Evolutionary conservation across 1,139 yeast genomes (phyloP).

Genomic region (Kodamaea sp.): DNA sequence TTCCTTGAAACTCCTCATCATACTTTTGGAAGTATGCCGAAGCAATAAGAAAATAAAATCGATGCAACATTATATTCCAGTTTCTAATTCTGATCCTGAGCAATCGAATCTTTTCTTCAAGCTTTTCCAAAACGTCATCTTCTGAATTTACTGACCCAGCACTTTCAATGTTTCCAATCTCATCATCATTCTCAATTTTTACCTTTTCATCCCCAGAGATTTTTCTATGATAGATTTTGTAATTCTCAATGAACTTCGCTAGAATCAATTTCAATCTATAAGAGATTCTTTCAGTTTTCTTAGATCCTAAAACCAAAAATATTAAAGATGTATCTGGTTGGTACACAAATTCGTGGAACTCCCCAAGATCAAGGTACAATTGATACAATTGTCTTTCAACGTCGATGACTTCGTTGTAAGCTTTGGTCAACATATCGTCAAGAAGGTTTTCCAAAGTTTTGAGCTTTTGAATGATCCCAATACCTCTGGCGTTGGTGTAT

Average conservation of each 20-base stretch:
- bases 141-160: constrained; percentile 11
- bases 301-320: constrained; percentile 41
- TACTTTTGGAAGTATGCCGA: constrained; percentile 73
- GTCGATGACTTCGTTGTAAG: constrained; percentile 49
- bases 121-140: constrained; percentile 21
- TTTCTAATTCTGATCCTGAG: constrained; percentile 35
- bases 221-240: constrained; percentile 10
- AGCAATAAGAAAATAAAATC: constrained; percentile 76
- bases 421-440: constrained; percentile 57
- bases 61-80: constrained; percentile 68
- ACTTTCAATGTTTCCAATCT: constrained; percentile 17
- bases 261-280: constrained; percentile 23
- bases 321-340: constrained; percentile 51
- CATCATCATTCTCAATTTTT: constrained; percentile 24
- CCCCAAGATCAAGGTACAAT: constrained; percentile 56
- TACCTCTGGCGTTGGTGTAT: constrained; percentile 12
- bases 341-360: constrained; percentile 55
- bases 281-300: constrained; percentile 33
- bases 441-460: constrained; percentile 72
- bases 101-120: constrained; percentile 26
- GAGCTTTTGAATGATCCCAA: constrained; percentile 32
- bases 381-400: constrained; percentile 51
- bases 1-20: constrained; percentile 25
- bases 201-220: constrained; percentile 5
- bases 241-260: constrained; percentile 16